Evolutionary conservation across 2,329 filamentous ascomycete species (phyloP), one percentile per base, ranked within the genome.

Genomic region (Clonostachys solani): DNA sequence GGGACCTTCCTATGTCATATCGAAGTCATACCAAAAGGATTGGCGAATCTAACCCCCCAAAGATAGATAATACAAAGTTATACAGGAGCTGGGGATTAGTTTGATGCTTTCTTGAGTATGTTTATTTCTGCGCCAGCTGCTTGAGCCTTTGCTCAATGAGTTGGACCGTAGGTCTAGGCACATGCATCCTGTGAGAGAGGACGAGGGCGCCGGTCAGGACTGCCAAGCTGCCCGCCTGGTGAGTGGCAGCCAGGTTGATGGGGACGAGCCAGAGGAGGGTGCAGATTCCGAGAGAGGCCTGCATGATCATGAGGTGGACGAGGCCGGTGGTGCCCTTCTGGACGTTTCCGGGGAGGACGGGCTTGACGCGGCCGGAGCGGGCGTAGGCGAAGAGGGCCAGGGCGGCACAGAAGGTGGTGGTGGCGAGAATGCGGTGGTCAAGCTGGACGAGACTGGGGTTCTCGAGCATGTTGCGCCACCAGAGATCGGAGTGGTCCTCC

Each of bases 391-490:
- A 95, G 10, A 99, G 77, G 5, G 83, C 77, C 54, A 95, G 72
- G 51, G 97, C 82, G 52, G 87, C 80, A 46, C 82, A 86, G 66
- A 96, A 95, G 1, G 92, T 96, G 15, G 89, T 91, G 42, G 86
- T 89, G 49, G 94, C 95, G 35, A 97, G 78, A 56, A 95, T 89
- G 41, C 95, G 86, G 73, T 99, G 94, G 69, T 99, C 89, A 41
- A 99, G 81, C 71, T 99, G 95, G 3, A 97, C 95, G 23, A 95
- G 81, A 15, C 88, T 92, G 5, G 94, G 95, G 71, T 99, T 99
- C 74, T 97, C 94, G 34, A 97, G 84, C 77, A 95, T 87, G 71
- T 99, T 99, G 60, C 94, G 85, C 94, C 94, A 99, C 83, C 87
- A 91, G 16, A 97, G 74, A 60, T 99, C 95, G 12, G 84, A 85